Percentiles rank a stretch among this genome's conserved stretches.
These are phyloP conservation scores for Linnemannia elongata DNA, from an alignment of 192 early-diverging fungal species.

Conservation along the genomic window DNA sequence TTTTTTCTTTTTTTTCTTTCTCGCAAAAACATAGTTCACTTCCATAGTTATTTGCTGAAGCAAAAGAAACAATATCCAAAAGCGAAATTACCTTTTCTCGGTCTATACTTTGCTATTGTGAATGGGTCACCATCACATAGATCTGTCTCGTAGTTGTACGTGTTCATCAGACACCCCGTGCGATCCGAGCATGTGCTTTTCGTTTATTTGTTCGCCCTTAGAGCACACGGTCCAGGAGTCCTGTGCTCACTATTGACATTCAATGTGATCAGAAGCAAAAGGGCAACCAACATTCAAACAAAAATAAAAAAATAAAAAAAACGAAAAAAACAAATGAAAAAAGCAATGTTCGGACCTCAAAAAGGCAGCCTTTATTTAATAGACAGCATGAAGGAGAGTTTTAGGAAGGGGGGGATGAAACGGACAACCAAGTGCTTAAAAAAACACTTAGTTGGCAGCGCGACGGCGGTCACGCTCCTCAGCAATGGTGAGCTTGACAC, in stretches of 20 bases:
- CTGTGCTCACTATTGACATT: background rate
- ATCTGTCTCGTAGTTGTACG: background rate
- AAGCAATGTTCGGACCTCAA: slow-evolving; percentile 27
- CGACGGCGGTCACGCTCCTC: slow-evolving; percentile 98
- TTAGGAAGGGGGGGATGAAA: background rate
- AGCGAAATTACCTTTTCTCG: background rate
- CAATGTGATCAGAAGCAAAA: background rate
- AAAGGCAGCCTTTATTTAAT: slow-evolving; percentile 42
- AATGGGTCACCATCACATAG: background rate
- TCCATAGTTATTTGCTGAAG: background rate
- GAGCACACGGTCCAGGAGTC: background rate
- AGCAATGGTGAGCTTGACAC: slow-evolving; percentile 98
- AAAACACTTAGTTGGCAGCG: slow-evolving; percentile 39
- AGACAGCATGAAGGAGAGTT: slow-evolving; percentile 7
- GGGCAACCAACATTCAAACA: background rate
- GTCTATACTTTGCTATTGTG: slow-evolving; percentile 7
- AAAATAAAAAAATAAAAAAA: background rate
- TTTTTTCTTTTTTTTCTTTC: background rate
- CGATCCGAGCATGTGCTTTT: background rate
- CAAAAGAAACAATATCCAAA: background rate
- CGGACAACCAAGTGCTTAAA: background rate
- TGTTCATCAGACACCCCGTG: background rate
- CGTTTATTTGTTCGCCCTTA: background rate
- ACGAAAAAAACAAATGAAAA: background rate
- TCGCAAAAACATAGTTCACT: background rate